Evolutionary conservation across 2,329 filamentous ascomycete genomes (phyloP).

Genomic region (Nothopassalora personata): DNA sequence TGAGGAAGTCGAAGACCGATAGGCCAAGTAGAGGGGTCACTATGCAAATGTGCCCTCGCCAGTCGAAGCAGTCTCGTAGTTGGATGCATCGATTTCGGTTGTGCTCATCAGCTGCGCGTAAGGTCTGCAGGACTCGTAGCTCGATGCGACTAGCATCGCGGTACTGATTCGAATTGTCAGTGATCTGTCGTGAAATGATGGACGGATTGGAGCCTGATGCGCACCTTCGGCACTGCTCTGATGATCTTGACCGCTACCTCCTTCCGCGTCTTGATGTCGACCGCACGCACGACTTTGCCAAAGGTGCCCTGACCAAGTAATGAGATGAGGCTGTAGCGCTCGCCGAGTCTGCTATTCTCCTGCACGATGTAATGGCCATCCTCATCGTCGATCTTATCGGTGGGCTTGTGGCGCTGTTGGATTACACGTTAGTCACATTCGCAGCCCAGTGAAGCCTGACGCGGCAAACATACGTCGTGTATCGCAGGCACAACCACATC

Average conservation of each 20-base stretch:
- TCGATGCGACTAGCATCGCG: conserved; percentile 94
- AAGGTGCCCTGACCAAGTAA: conserved; percentile 95
- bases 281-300: conserved; percentile 93
- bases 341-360: conserved; percentile 77
- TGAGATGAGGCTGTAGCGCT: conserved; percentile 83
- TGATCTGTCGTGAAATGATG: not conserved
- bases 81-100: conserved; percentile 98
- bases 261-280: conserved; percentile 67
- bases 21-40: conserved; percentile 76
- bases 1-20: conserved; percentile 97
- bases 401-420: conserved; percentile 27
- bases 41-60: conserved; percentile 90
- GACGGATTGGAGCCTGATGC: not conserved
- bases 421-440: conserved; percentile 14
- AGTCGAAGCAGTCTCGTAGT: conserved; percentile 93
- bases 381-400: conserved; percentile 82
- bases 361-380: conserved; percentile 96
- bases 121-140: conserved; percentile 81
- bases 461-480: conserved; percentile 48
- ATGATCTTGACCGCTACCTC: conserved; percentile 98
- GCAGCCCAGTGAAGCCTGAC: not conserved
- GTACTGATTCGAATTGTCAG: conserved; percentile 47
- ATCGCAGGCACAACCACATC: conserved; percentile 55
- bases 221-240: conserved; percentile 80
- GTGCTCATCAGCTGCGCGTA: conserved; percentile 82